Evolutionary conservation across 2,329 filamentous ascomycete species (phyloP).

Genomic region (Teratosphaeria destructans): DNA sequence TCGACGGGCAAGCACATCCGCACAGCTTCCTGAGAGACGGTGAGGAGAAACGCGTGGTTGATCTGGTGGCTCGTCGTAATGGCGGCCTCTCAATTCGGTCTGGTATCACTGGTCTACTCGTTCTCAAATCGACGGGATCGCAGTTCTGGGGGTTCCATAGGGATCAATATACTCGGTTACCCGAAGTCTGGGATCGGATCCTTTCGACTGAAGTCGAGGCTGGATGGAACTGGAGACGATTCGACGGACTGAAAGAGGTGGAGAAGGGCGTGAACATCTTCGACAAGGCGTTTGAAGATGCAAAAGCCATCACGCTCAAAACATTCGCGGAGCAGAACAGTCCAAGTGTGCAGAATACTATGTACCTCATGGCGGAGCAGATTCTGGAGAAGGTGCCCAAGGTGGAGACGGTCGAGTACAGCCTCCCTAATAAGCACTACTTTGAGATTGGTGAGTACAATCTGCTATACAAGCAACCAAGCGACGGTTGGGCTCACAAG

Average conservation of each 20-base stretch:
- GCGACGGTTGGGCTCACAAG: slow-evolving; percentile 4
- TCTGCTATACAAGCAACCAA: background rate
- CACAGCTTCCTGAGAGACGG: slow-evolving; percentile 92
- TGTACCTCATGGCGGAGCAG: slow-evolving; percentile 95
- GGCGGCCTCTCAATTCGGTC: slow-evolving; percentile 67
- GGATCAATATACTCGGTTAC: slow-evolving; percentile 85
- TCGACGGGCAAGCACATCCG: slow-evolving; percentile 84
- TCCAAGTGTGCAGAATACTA: slow-evolving; percentile 88
- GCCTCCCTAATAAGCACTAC: slow-evolving; percentile 96
- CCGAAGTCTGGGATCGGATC: slow-evolving; percentile 89
- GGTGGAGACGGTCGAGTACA: slow-evolving; percentile 65
- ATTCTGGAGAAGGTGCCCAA: slow-evolving; percentile 68
- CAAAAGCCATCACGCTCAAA: slow-evolving; percentile 78
- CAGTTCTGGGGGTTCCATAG: slow-evolving; percentile 90
- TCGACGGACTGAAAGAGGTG: slow-evolving; percentile 58
- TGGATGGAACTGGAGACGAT: slow-evolving; percentile 72
- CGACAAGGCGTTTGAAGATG: slow-evolving; percentile 65
- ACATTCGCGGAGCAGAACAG: slow-evolving; percentile 84
- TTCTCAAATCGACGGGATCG: slow-evolving; percentile 93
- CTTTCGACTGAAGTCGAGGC: slow-evolving; percentile 87
- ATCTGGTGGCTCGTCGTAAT: slow-evolving; percentile 56
- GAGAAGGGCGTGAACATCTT: slow-evolving; percentile 56
- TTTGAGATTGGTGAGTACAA: slow-evolving; percentile 73
- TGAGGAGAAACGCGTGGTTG: slow-evolving; percentile 73
- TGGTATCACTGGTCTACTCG: slow-evolving; percentile 68